Evolutionary conservation across 768 basidiomycete genomes (phyloP).

Genomic region (Infundibulicybe gibba): DNA sequence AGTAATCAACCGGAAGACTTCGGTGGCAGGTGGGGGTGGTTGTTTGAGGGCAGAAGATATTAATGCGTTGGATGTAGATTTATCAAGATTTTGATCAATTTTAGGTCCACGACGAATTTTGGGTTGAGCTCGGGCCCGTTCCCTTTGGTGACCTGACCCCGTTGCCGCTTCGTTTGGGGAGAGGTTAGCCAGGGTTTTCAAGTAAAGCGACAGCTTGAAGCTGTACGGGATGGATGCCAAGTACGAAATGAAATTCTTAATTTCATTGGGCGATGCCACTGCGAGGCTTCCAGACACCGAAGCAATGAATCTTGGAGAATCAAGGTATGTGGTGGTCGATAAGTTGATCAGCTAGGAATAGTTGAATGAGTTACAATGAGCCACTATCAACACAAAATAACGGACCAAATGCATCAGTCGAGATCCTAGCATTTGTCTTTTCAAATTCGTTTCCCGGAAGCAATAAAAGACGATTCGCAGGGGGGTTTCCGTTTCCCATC

Average conservation of each 20-base stretch:
- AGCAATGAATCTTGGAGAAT: conserved; percentile 32
- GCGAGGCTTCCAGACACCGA: conserved; percentile 31
- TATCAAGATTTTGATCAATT: too few relatives aligned
- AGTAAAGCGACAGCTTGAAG: conserved; percentile 43
- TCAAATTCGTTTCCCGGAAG: conserved; percentile 23
- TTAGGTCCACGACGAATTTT: too few relatives aligned
- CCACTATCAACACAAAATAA: conserved; percentile 14
- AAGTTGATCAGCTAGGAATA: conserved; percentile 33
- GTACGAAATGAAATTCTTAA: conserved; percentile 28
- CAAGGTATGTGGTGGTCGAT: conserved; percentile 26
- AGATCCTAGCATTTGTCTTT: conserved; percentile 26
- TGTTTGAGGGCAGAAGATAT: too few relatives aligned
- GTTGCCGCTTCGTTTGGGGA: not conserved
- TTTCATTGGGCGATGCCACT: conserved; percentile 9
- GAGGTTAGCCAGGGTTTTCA: conserved; percentile 19
- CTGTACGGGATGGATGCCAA: conserved; percentile 29
- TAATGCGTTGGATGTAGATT: too few relatives aligned
- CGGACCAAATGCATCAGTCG: conserved; percentile 27
- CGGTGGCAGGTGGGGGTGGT: too few relatives aligned
- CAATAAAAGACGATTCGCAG: conserved; percentile 43
- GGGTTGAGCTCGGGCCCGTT: conserved; percentile 18
- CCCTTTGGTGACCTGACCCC: conserved; percentile 10
- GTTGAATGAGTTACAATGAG: not conserved
- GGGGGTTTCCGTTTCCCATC: conserved; percentile 54
- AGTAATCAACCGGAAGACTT: too few relatives aligned